These are phyloP conservation scores for Ceratopteris richardii DNA, from an alignment of 75 land plant species.

Conservation along the genomic window DNA sequence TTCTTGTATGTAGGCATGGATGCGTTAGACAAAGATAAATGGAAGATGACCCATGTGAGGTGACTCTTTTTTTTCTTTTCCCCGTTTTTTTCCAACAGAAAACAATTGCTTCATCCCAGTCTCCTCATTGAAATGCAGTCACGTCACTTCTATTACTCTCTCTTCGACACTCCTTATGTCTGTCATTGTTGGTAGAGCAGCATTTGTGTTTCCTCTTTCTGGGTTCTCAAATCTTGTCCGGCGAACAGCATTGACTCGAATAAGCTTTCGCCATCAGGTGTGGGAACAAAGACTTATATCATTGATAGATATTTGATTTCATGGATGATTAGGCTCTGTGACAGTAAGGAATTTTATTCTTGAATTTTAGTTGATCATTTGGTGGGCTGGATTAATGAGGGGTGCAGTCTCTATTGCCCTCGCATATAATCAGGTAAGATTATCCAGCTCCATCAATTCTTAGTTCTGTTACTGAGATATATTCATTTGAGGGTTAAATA, in stretches of 20 bases:
- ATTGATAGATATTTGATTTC: neutral
- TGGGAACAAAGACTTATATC: neutral
- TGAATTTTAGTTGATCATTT: constrained; percentile 48
- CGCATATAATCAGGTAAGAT: constrained; percentile 59
- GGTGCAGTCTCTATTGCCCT: constrained; percentile 79
- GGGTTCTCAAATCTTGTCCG: constrained; percentile 44
- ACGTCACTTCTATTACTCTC: constrained; percentile 23
- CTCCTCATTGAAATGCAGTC: too few species aligned
- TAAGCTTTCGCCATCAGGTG: constrained; percentile 57
- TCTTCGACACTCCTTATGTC: constrained; percentile 26
- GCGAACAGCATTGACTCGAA: constrained; percentile 18
- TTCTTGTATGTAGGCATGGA: constrained; percentile 42
- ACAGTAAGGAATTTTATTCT: neutral
- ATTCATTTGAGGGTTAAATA: too few species aligned
- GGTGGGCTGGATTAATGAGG: constrained; percentile 89
- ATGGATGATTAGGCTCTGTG: neutral
- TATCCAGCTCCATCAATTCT: too few species aligned
- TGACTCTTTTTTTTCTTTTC: neutral
- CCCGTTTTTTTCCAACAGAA: too few species aligned
- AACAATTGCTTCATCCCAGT: too few species aligned
- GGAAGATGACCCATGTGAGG: constrained; percentile 20
- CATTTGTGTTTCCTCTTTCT: constrained; percentile 75
- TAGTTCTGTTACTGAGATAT: too few species aligned
- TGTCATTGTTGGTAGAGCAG: constrained; percentile 61
- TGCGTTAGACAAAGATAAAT: constrained; percentile 28